These are phyloP conservation scores for Russula abietina DNA, from an alignment of 768 basidiomycete genomes.

Conservation along the genomic window DNA sequence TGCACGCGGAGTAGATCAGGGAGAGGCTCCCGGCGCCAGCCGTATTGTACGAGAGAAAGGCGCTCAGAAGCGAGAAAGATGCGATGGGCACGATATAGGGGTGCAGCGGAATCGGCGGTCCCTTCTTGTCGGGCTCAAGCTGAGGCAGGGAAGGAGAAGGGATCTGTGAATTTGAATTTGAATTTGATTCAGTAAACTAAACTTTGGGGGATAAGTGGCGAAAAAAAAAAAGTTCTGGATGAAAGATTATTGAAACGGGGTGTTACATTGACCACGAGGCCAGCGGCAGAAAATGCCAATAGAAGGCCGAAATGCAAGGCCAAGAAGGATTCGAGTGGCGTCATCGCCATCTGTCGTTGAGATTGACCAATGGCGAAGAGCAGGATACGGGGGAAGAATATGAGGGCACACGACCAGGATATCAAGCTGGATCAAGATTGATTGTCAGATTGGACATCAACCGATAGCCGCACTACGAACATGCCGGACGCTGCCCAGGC, in stretches of 20 bases:
- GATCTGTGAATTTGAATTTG: constrained; percentile 31
- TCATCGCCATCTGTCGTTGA: constrained; percentile 53
- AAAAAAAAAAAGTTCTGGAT: not conserved
- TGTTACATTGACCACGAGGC: constrained; percentile 53
- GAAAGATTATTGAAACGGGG: constrained; percentile 10
- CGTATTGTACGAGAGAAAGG: constrained; percentile 64
- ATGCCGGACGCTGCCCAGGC: constrained; percentile 21
- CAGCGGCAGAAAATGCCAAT: constrained; percentile 48
- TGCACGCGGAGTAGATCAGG: constrained; percentile 44
- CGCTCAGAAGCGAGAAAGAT: constrained; percentile 45
- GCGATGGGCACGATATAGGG: constrained; percentile 62
- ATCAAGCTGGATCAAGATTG: constrained; percentile 22
- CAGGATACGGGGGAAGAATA: constrained; percentile 56
- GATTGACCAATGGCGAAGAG: constrained; percentile 46
- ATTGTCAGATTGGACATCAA: not conserved
- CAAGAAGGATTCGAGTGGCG: constrained; percentile 64
- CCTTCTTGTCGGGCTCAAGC: constrained; percentile 26
- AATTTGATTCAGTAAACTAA: too few species aligned
- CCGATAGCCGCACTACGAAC: constrained; percentile 19
- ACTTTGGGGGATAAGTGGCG: not conserved
- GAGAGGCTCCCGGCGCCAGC: constrained; percentile 51
- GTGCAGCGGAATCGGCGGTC: constrained; percentile 41
- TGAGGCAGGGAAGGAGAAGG: constrained; percentile 36
- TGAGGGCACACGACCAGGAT: constrained; percentile 28
- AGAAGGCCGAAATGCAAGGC: constrained; percentile 60